Percentiles rank a stretch among this genome's conserved stretches.
Evolutionary conservation across 306 rosid species (phyloP).

Genomic region (Cucumis melo): DNA sequence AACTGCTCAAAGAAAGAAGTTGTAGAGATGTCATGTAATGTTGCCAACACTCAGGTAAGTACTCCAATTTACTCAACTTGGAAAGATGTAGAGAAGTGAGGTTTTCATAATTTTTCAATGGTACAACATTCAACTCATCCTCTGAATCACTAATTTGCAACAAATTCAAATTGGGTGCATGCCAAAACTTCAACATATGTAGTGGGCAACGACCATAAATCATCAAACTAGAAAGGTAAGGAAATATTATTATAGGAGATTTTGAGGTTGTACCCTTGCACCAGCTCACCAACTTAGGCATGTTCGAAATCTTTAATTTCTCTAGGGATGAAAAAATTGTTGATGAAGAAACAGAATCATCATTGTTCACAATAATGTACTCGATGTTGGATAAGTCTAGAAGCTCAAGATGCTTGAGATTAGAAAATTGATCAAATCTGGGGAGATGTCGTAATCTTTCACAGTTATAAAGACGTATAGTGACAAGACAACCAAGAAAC

Average conservation of each 20-base stretch:
- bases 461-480: fast-evolving
- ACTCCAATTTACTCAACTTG: too few species aligned
- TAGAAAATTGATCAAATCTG: neutral
- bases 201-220: neutral
- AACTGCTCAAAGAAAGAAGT: too few species aligned
- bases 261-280: too few species aligned
- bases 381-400: neutral
- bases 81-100: neutral
- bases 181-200: neutral
- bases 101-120: too few species aligned
- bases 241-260: neutral
- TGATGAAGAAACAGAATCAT: neutral
- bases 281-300: neutral
- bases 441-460: neutral
- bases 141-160: too few species aligned
- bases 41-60: too few species aligned
- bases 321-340: neutral
- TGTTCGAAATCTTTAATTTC: fast-evolving
- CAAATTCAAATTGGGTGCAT: too few species aligned
- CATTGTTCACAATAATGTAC: neutral
- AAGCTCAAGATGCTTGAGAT: neutral
- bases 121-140: too few species aligned
- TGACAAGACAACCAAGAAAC: neutral
- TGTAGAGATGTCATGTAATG: too few species aligned
- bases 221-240: neutral